A percentile compares a stretch with the other conserved stretches of the same genome.
Evolutionary conservation across 768 basidiomycete genomes (phyloP).

Genomic region (Ramaria sp.): DNA sequence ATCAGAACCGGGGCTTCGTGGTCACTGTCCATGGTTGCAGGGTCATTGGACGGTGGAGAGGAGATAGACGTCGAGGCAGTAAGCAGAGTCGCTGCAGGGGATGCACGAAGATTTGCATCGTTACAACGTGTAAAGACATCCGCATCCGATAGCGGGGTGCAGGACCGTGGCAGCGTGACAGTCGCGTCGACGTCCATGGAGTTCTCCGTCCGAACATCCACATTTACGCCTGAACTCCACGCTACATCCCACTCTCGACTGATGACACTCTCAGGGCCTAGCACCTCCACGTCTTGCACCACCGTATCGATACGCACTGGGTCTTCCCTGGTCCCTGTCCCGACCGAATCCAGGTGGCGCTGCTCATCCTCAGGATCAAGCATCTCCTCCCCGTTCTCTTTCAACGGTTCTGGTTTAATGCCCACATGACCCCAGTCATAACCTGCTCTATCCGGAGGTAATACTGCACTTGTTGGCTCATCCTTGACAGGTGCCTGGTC

Average conservation of each 20-base stretch:
- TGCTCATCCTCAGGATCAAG: background rate
- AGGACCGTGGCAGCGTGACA: background rate
- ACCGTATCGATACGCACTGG: background rate
- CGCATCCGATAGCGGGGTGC: background rate
- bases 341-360: background rate
- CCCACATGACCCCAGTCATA: background rate
- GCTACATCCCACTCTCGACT: conserved; percentile 8
- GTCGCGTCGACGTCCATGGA: background rate
- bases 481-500: background rate
- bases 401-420: background rate
- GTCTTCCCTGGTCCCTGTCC: background rate
- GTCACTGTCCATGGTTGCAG: background rate
- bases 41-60: background rate
- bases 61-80: conserved; percentile 1
- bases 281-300: conserved; percentile 2
- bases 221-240: background rate
- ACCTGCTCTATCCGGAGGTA: background rate
- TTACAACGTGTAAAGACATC: too few relatives aligned
- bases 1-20: background rate
- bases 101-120: too few relatives aligned
- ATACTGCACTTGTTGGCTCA: conserved; percentile 1
- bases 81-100: background rate
- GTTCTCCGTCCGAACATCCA: background rate
- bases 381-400: background rate
- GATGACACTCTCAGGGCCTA: conserved; percentile 5